phyloP scores from a whole-genome alignment of 805 yeast species.

The Lipomyces sp. region DNA sequence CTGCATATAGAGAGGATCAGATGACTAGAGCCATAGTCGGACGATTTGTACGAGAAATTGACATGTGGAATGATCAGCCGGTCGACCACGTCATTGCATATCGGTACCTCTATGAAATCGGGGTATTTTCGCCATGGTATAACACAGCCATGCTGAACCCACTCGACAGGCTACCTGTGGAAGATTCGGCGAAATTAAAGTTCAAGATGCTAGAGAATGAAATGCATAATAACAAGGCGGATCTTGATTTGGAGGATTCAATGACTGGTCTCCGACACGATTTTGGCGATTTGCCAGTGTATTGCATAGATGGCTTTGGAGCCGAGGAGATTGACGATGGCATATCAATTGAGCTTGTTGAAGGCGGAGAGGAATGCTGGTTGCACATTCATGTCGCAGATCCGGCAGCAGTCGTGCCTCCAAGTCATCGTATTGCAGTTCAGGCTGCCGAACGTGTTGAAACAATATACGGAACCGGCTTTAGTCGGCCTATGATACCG shows the following conservation, averaged over 20 bases:
- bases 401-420: conserved; percentile 69
- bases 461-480: conserved; percentile 76
- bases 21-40: conserved; percentile 20
- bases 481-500: conserved; percentile 74
- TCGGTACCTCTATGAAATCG: conserved; percentile 37
- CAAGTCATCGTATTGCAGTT: conserved; percentile 49
- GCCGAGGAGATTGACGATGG: conserved; percentile 97
- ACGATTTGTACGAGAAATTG: conserved; percentile 23
- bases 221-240: not conserved
- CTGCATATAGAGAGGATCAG: conserved; percentile 2
- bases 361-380: conserved; percentile 44
- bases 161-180: conserved; percentile 11
- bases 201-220: not conserved
- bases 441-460: conserved; percentile 65
- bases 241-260: conserved; percentile 8
- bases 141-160: conserved; percentile 16
- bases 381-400: conserved; percentile 83
- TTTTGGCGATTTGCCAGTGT: conserved; percentile 56
- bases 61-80: conserved; percentile 18
- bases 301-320: conserved; percentile 77
- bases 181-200: conserved; percentile 7
- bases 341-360: conserved; percentile 57
- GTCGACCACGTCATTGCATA: conserved; percentile 7
- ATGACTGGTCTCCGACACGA: conserved; percentile 29
- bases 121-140: conserved; percentile 37